These are phyloP conservation scores for Schoenoplectus tabernaemontani DNA, from an alignment of 202 grass and related monocot species.

Conservation along the genomic window DNA sequence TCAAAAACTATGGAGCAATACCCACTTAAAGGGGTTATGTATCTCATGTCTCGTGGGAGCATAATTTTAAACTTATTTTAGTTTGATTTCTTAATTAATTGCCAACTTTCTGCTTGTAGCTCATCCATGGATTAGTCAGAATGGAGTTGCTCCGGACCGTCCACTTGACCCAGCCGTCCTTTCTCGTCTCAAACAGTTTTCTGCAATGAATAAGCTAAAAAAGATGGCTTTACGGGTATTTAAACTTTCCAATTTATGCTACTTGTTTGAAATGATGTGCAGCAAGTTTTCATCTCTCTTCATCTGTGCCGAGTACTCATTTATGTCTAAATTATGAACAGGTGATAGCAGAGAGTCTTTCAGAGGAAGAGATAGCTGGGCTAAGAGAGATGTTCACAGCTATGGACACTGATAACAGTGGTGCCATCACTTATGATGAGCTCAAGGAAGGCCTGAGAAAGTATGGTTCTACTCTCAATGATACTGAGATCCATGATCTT, in stretches of 20 bases:
- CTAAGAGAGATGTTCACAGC: constrained; percentile 87
- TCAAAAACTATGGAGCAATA: background rate
- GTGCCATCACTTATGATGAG: constrained; percentile 86
- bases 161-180: constrained; percentile 87
- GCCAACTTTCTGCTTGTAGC: constrained; percentile 34
- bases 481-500: constrained; percentile 88
- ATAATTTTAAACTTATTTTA: constrained; percentile 6
- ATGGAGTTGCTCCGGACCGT: constrained; percentile 86
- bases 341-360: constrained; percentile 92
- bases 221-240: constrained; percentile 90
- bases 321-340: constrained; percentile 4
- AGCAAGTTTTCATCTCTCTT: background rate
- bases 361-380: constrained; percentile 93
- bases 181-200: constrained; percentile 95
- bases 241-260: background rate
- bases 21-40: background rate
- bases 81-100: constrained; percentile 1
- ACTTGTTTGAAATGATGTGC: constrained; percentile 15
- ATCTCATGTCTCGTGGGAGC: constrained; percentile 5
- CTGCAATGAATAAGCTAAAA: constrained; percentile 96
- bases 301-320: background rate
- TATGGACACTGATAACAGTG: constrained; percentile 84
- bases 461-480: constrained; percentile 88
- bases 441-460: constrained; percentile 74
- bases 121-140: constrained; percentile 92